Evolutionary conservation across 345 rosid genomes (phyloP).

Genomic region (Gossypium raimondii): DNA sequence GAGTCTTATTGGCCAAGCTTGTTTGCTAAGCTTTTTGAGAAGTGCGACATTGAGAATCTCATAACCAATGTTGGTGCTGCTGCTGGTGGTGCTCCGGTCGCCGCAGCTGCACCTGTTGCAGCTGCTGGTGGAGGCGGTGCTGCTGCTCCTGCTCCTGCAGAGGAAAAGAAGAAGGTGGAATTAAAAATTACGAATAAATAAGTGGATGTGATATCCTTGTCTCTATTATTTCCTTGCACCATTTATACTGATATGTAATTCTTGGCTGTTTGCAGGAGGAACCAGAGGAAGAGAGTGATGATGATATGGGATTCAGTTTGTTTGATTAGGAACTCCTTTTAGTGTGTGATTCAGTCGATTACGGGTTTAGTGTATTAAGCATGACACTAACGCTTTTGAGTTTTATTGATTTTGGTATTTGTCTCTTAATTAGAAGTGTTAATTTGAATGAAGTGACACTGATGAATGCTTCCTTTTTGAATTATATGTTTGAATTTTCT

Average conservation of each 20-base stretch:
- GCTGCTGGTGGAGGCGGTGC: constrained; percentile 42
- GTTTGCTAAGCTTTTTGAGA: constrained; percentile 78
- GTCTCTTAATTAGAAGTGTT: neutral
- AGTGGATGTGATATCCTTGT: neutral
- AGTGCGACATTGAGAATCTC: constrained; percentile 61
- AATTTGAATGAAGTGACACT: neutral
- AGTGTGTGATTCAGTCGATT: neutral
- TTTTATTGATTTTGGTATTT: neutral
- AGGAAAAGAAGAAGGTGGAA: constrained; percentile 73
- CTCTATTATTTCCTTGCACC: neutral
- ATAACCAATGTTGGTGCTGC: constrained; percentile 70
- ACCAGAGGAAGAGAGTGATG: constrained; percentile 84
- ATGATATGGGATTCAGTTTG: constrained; percentile 80
- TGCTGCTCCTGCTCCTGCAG: constrained; percentile 55
- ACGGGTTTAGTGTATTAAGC: neutral
- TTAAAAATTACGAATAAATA: neutral
- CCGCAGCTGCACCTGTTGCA: constrained; percentile 41
- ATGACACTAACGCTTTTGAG: neutral
- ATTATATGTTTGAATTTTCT: neutral
- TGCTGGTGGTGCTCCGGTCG: constrained; percentile 56
- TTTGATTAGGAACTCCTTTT: constrained; percentile 49
- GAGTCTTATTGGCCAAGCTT: constrained; percentile 85
- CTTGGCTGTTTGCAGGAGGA: constrained; percentile 49
- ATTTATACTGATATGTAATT: neutral
- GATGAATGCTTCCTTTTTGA: neutral